Conservation (phyloP, 768 basidiomycete species). For the Paxillus ammoniavirescens region DNA sequence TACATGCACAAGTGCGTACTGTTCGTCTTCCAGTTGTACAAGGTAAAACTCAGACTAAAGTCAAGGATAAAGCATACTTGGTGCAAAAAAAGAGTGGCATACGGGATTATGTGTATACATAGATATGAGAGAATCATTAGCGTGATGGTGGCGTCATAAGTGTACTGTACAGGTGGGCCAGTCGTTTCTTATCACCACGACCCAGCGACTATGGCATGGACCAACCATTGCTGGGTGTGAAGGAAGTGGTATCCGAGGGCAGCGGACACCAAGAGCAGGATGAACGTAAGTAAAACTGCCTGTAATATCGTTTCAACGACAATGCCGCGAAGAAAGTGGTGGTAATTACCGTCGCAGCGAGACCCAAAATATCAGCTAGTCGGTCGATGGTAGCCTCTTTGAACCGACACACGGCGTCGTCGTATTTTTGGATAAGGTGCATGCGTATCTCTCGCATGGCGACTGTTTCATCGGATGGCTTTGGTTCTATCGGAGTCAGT, state of each 20-base stretch:
- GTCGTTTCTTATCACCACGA: conserved; percentile 2
- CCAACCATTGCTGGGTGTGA: conserved; percentile 10
- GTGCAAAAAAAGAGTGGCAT: not conserved
- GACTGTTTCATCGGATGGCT: conserved; percentile 20
- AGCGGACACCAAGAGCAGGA: conserved; percentile 16
- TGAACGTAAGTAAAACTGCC: conserved; percentile 20
- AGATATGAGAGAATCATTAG: not conserved
- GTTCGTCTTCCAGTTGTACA: no score
- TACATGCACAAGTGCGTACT: no score
- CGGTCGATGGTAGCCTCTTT: conserved; percentile 28
- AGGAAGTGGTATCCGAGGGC: conserved; percentile 20
- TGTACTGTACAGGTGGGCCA: no score
- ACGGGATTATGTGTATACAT: not conserved
- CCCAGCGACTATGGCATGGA: not conserved
- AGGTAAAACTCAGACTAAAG: no score
- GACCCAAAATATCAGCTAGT: conserved; percentile 19
- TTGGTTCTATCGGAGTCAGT: conserved; percentile 20
- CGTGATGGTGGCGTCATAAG: not conserved
- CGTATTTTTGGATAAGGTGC: conserved; percentile 18
- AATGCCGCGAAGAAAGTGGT: not conserved
- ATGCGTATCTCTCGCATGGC: conserved; percentile 25
- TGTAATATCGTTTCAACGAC: not conserved
- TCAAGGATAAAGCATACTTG: no score
- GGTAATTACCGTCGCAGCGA: conserved; percentile 11
- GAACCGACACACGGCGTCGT: conserved; percentile 10